Base-by-base conservation (phyloP, 1,284 basidiomycete species). In the Flammula alnicola region DNA sequence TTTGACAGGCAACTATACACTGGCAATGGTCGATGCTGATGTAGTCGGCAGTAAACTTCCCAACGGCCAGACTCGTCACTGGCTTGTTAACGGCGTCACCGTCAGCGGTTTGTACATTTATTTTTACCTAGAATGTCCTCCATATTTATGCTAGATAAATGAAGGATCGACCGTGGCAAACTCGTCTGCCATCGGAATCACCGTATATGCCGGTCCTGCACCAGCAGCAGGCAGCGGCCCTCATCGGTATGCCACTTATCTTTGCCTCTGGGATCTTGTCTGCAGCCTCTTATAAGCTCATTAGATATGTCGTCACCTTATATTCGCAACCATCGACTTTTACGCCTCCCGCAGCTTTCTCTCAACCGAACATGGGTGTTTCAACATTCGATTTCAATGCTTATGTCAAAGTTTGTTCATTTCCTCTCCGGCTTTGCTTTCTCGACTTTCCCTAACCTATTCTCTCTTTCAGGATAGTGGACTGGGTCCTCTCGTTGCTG, bases 21-120 rank as follows among this genome's bases (percentile, higher is more conserved):
- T 91, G 39, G 71, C 77, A 27, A 86, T 91, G 83, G 78, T 83
- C 29, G 89, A 92, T 60, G 85, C 85, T 12, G 81, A 81, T 52
- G 61, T 77, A 25, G 81, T 84, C 33, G 86, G 85, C 33, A 64
- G 74, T 29, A 75, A 85, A 56, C 70, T 80, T 49, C 65, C 71
- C 33, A 64, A 68, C 8, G 80, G 78, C 16, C 79, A 81, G 55
- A 88, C 81, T 47, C 80, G 88, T 53, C 91, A 93, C 72, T 93
- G 89, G 89, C 81, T 93, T 41, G 80, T 84, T 55, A 92, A 92
- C 65, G 73, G 77, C 32, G 84, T 80, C 17, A 76, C 74, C 9
- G 59, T 89, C 44, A 62, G 66, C 23, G 71, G 81, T 65, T 50
- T 16, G 41, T 44, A 9, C n/a, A 27, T 17, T 27, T 38, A 37